Percentiles rank a stretch among this genome's conserved stretches.
These are phyloP conservation scores for Neurospora sp. DNA, from an alignment of 495 filamentous ascomycete genomes.

Conservation along the genomic window DNA sequence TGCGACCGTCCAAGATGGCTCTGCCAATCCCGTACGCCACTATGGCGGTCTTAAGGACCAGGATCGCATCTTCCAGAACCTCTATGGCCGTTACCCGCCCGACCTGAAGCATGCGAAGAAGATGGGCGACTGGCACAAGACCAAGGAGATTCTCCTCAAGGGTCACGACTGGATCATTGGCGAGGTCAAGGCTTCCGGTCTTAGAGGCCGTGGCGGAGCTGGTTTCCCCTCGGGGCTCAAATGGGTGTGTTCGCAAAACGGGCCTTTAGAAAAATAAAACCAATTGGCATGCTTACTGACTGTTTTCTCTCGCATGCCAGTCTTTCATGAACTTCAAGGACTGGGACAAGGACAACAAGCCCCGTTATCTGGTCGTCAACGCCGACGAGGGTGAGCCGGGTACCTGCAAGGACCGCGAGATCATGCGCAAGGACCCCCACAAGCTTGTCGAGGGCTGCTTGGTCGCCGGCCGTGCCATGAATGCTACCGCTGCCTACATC, in stretches of 20 bases:
- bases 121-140: slow-evolving; percentile 98
- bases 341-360: slow-evolving; percentile 96
- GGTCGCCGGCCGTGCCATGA: slow-evolving; percentile 93
- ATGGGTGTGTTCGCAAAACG: slow-evolving; percentile 57
- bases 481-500: slow-evolving; percentile 96
- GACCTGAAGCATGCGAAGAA: slow-evolving; percentile 94
- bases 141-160: slow-evolving; percentile 94
- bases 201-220: slow-evolving; percentile 92
- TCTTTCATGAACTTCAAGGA: slow-evolving; percentile 99
- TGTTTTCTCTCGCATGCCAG: slow-evolving; percentile 32
- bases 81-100: slow-evolving; percentile 83
- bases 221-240: slow-evolving; percentile 97
- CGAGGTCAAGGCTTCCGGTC: slow-evolving; percentile 91
- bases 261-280: not conserved
- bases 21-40: slow-evolving; percentile 50
- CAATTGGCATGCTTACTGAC: slow-evolving; percentile 16
- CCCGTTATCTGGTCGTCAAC: slow-evolving; percentile 93
- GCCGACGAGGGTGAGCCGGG: slow-evolving; percentile 98
- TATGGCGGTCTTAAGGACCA: slow-evolving; percentile 87
- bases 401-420: slow-evolving; percentile 98
- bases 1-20: slow-evolving; percentile 82
- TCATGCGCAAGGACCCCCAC: slow-evolving; percentile 99
- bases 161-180: slow-evolving; percentile 98
- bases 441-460: slow-evolving; percentile 96
- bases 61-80: slow-evolving; percentile 97